Conservation (phyloP, 2,329 filamentous ascomycete genomes). For the Pseudogymnoascus sp. region DNA sequence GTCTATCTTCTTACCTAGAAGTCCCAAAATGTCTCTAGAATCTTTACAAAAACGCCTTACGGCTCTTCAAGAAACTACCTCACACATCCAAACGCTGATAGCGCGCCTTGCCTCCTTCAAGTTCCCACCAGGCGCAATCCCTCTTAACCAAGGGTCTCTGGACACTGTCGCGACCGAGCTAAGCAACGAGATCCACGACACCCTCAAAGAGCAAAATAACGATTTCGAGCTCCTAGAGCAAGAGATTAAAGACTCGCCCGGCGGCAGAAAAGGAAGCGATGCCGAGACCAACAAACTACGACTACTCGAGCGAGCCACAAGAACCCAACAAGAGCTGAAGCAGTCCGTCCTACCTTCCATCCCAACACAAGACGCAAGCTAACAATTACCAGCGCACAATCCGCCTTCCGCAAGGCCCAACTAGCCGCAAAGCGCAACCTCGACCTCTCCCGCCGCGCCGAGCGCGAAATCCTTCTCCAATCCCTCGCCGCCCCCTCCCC, state of each 20-base stretch:
- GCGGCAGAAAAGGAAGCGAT: conserved; percentile 42
- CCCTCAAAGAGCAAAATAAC: conserved; percentile 69
- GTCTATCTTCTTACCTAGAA: background rate
- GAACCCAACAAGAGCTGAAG: conserved; percentile 62
- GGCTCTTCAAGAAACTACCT: conserved; percentile 52
- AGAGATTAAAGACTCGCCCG: conserved; percentile 63
- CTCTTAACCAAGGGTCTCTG: conserved; percentile 32
- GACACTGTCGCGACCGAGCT: conserved; percentile 48
- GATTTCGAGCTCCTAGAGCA: conserved; percentile 74
- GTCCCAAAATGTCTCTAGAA: conserved; percentile 49
- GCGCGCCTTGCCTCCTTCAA: conserved; percentile 49
- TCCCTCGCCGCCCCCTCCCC: conserved; percentile 43
- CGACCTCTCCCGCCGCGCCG: conserved; percentile 63
- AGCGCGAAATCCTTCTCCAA: conserved; percentile 67
- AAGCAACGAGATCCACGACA: conserved; percentile 69
- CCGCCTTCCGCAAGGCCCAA: conserved; percentile 73
- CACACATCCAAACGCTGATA: conserved; percentile 51
- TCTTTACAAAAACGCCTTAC: conserved; percentile 52
- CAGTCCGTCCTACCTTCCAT: conserved; percentile 40
- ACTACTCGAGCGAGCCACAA: conserved; percentile 56
- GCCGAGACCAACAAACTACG: conserved; percentile 56
- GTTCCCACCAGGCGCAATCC: conserved; percentile 50
- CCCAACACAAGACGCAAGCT: background rate
- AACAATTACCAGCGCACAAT: conserved; percentile 40
- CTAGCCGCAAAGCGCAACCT: conserved; percentile 69